These are phyloP conservation scores for Rhizopus sp. DNA, from an alignment of 371 early-diverging fungal genomes.

Conservation along the genomic window DNA sequence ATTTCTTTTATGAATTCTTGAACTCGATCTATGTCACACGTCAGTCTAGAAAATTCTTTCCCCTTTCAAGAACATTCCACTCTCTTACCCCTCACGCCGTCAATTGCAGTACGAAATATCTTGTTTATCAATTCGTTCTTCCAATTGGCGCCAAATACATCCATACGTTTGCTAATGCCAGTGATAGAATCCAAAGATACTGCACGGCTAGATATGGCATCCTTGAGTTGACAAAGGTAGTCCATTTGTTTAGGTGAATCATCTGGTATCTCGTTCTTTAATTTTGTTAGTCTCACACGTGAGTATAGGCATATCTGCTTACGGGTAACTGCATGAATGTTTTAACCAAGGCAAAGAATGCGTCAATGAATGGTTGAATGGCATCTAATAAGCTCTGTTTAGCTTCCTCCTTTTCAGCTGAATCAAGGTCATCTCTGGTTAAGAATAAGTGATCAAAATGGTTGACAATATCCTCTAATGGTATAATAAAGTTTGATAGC, in stretches of 20 bases:
- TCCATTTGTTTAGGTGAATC: slow-evolving; percentile 17
- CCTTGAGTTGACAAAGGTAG: slow-evolving; percentile 16
- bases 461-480: slow-evolving; percentile 32
- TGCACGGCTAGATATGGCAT: slow-evolving; percentile 11
- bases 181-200: slow-evolving; percentile 17
- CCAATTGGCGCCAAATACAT: slow-evolving; percentile 24
- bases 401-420: slow-evolving; percentile 14
- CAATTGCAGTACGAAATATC: slow-evolving; percentile 18
- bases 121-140: slow-evolving; percentile 27
- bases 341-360: slow-evolving; percentile 18
- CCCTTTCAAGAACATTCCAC: background rate
- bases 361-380: slow-evolving; percentile 22
- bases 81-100: slow-evolving; percentile 27
- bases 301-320: background rate
- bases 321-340: slow-evolving; percentile 24
- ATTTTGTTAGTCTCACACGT: background rate
- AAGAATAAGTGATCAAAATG: slow-evolving; percentile 31
- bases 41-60: background rate
- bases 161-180: slow-evolving; percentile 23
- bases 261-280: background rate
- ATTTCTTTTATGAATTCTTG: slow-evolving; percentile 8
- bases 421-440: slow-evolving; percentile 2
- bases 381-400: slow-evolving; percentile 24
- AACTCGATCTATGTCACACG: slow-evolving; percentile 11
- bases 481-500: slow-evolving; percentile 13